Conservation (phyloP, 257 asterid genomes). For the Marsdenia floribunda region DNA sequence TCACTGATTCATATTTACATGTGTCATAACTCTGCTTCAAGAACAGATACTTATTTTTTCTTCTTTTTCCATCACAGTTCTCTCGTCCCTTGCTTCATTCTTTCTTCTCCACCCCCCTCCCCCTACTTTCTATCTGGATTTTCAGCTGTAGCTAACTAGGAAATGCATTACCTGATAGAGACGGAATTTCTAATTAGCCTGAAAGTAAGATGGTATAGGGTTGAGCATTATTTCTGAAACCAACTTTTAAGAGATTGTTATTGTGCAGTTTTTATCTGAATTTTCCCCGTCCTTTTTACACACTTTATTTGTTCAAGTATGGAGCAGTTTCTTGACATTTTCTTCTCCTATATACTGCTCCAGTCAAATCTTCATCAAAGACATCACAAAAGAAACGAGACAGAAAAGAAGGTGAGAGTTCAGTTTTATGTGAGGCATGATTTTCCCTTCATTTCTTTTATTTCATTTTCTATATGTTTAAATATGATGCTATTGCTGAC, state of each 20-base stretch:
- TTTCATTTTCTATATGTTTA: background rate
- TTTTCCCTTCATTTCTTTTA: background rate
- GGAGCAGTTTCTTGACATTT: background rate
- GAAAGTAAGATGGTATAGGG: background rate
- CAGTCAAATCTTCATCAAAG: constrained; percentile 23
- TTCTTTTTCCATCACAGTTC: background rate
- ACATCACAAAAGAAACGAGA: constrained; percentile 20
- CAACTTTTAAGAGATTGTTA: background rate
- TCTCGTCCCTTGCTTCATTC: background rate
- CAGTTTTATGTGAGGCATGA: background rate
- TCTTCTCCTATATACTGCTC: constrained; percentile 1
- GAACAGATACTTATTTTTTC: background rate
- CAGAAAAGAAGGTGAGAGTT: constrained; percentile 33
- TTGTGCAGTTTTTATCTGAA: background rate
- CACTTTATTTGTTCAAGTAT: background rate
- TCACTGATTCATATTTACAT: background rate
- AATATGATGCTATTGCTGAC: background rate
- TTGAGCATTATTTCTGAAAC: background rate
- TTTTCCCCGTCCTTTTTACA: too few species aligned
- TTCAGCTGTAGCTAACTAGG: background rate
- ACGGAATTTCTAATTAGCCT: background rate
- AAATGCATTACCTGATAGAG: background rate
- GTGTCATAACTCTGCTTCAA: background rate
- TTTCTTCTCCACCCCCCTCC: background rate
- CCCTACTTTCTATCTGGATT: background rate